A percentile compares a stretch with the other conserved stretches of the same genome.
Conservation (phyloP, 2,329 filamentous ascomycete species). For the Colletotrichum sp. region DNA sequence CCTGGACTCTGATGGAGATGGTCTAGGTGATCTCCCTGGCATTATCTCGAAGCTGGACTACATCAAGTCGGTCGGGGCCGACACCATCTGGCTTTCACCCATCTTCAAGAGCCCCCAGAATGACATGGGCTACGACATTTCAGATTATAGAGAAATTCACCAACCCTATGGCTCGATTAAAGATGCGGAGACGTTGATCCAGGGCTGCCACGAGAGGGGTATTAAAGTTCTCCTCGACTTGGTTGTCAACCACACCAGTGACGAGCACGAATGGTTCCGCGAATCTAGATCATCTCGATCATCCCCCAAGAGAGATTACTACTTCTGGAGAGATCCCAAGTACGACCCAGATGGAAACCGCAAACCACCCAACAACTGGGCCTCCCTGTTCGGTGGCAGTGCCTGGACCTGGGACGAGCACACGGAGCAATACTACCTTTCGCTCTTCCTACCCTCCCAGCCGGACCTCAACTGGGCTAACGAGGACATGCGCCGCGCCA, state of each 20-base stretch:
- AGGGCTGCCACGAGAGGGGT: conserved; percentile 54
- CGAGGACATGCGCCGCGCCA: conserved; percentile 58
- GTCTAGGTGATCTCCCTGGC: conserved; percentile 26
- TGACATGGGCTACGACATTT: conserved; percentile 72
- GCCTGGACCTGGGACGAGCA: conserved; percentile 41
- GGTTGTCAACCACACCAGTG: conserved; percentile 34
- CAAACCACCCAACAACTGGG: conserved; percentile 50
- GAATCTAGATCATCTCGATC: conserved; percentile 55
- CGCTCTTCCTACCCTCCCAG: conserved; percentile 66
- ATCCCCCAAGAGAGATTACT: conserved; percentile 60
- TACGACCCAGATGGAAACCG: conserved; percentile 38
- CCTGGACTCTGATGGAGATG: conserved; percentile 25
- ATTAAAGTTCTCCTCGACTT: conserved; percentile 31
- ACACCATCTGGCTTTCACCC: conserved; percentile 28
- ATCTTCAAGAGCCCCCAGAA: conserved; percentile 49
- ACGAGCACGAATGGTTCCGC: conserved; percentile 60
- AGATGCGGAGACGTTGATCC: conserved; percentile 68
- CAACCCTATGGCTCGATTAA: conserved; percentile 66
- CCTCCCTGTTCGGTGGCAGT: conserved; percentile 40
- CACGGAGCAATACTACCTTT: conserved; percentile 52
- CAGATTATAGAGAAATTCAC: conserved; percentile 54
- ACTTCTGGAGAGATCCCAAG: conserved; percentile 56
- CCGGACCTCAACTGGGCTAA: conserved; percentile 76
- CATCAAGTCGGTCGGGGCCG: conserved; percentile 26
- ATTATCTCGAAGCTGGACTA: conserved; percentile 32